Evolutionary conservation across 139 green algal genomes (phyloP), one percentile per base, ranked within the genome.

Genomic region (Tetraselmis chui): DNA sequence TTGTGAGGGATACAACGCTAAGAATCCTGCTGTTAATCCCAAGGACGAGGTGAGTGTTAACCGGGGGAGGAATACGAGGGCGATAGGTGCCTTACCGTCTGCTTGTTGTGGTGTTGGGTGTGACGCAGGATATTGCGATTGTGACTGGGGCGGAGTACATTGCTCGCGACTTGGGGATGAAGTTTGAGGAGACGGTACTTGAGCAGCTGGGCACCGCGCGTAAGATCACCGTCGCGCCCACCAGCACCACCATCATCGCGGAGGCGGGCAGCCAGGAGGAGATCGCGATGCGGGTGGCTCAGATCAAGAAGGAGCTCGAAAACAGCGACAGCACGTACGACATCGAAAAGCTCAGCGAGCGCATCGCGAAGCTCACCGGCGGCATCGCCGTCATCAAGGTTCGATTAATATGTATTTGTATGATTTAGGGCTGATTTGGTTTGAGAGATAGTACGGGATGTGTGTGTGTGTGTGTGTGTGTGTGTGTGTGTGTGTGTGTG

Each of bases 101-200:
- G n/a, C n/a, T n/a, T n/a, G n/a, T n/a, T n/a, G n/a, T n/a, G n/a
- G n/a, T n/a, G 45, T 67, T 67, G 45, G 11, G 5, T 67, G 45
- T 83, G 28, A n/a, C n/a, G 28, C 81, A 91, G 78, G 91, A 96
- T 85, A 95, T 96, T 89, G 91, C 91, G 80, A 93, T 94, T 74
- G 91, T 95, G 1, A 91, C 91, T 1, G 95, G 95, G n/a, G 93
- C 95, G 2, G 96, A 99, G 87, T 99, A 97, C 88, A 88, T 99
- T 45, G 95, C 95, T 81, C 98, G 95, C 88, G 94, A 98, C 86
- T 85, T 98, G 59, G 94, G 93, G 79, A 89, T 98, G 87, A 93
- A 77, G 24, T 74, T 91, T 1, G 81, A 83, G 29, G 75, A 82
- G n/a, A 28, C 78, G 0, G 78, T 30, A 11, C 74, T 87, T 18